Evolutionary conservation across 2,329 filamentous ascomycete genomes (phyloP).

Genomic region (Fonsecaea multimorphosa): DNA sequence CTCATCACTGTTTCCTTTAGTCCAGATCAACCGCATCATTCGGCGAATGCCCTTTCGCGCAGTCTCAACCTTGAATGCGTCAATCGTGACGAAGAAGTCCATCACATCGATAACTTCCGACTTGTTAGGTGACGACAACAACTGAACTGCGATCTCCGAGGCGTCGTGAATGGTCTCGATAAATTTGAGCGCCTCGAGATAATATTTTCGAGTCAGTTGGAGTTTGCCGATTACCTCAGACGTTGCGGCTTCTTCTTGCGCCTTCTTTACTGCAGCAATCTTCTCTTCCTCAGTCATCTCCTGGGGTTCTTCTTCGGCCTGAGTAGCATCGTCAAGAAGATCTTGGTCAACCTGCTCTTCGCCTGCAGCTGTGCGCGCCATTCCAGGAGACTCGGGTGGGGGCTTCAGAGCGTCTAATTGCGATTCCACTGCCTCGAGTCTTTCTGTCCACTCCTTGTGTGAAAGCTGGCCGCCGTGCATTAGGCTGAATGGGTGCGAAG

Average conservation of each 20-base stretch:
- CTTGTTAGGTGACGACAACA: slow-evolving; percentile 94
- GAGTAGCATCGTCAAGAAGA: slow-evolving; percentile 86
- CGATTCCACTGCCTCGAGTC: slow-evolving; percentile 80
- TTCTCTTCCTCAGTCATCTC: slow-evolving; percentile 82
- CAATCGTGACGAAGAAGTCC: slow-evolving; percentile 94
- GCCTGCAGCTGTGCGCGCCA: slow-evolving; percentile 68
- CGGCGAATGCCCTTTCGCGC: slow-evolving; percentile 90
- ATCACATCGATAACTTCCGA: slow-evolving; percentile 98
- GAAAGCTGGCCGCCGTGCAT: slow-evolving; percentile 88
- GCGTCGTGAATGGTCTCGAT: slow-evolving; percentile 88
- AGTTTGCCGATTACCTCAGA: slow-evolving; percentile 87
- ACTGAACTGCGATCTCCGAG: slow-evolving; percentile 79
- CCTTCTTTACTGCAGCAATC: slow-evolving; percentile 74
- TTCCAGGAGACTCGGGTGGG: slow-evolving; percentile 72
- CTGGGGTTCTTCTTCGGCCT: slow-evolving; percentile 73
- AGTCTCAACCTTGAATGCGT: slow-evolving; percentile 94
- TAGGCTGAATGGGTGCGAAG: slow-evolving; percentile 91
- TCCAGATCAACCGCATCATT: slow-evolving; percentile 98
- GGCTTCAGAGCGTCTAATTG: slow-evolving; percentile 83
- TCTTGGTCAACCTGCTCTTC: slow-evolving; percentile 76
- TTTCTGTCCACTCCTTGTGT: slow-evolving; percentile 81
- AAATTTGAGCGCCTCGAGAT: slow-evolving; percentile 89
- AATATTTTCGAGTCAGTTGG: slow-evolving; percentile 86
- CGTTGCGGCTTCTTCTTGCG: slow-evolving; percentile 84
- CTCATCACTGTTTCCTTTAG: slow-evolving; percentile 98